These are phyloP conservation scores for Lanmaoa rubissima DNA, from an alignment of 768 basidiomycete species.

Conservation along the genomic window DNA sequence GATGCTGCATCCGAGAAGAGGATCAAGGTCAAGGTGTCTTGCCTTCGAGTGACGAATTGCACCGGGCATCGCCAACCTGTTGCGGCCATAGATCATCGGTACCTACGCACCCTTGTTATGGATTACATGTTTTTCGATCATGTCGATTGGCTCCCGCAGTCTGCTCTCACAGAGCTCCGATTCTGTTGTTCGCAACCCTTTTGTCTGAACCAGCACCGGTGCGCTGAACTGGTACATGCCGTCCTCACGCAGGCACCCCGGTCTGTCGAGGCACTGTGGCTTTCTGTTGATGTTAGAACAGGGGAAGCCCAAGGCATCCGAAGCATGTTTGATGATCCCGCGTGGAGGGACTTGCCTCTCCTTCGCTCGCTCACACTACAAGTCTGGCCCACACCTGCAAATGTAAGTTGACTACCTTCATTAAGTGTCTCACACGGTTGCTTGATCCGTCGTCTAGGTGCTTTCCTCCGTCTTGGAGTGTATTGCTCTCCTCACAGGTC, in stretches of 20 bases:
- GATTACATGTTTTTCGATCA: neutral
- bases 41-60: neutral
- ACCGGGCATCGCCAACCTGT: neutral
- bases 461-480: neutral
- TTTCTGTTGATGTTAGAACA: neutral
- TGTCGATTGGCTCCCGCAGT: neutral
- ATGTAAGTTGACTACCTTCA: neutral
- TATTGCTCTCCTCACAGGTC: neutral
- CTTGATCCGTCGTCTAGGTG: constrained; percentile 3
- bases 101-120: neutral
- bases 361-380: constrained; percentile 10
- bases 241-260: neutral
- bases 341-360: neutral
- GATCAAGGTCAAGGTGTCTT: constrained; percentile 5
- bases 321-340: neutral
- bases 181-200: neutral
- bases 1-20: neutral
- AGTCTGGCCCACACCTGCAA: too few relatives aligned
- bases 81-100: neutral
- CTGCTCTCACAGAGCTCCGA: constrained; percentile 4
- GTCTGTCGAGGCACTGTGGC: constrained; percentile 1
- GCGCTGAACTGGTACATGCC: neutral
- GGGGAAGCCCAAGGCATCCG: neutral
- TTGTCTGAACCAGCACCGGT: neutral
- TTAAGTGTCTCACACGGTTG: neutral